Conservation (phyloP, 2,329 filamentous ascomycete species). For the Claviceps pazoutovae region DNA sequence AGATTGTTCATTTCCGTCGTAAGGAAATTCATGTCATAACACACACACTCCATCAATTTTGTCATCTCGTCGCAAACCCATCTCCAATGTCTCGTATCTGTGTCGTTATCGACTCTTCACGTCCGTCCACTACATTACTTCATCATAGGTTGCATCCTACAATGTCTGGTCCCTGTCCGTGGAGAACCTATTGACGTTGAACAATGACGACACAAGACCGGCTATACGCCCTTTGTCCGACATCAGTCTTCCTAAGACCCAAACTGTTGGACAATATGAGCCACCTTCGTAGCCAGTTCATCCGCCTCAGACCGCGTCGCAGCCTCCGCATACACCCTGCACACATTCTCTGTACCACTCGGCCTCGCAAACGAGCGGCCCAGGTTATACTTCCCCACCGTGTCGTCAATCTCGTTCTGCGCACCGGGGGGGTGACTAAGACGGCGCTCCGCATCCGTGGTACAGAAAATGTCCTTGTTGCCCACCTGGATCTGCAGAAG, state of each 20-base stretch:
- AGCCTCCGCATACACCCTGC: constrained; percentile 91
- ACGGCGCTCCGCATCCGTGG: constrained; percentile 82
- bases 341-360: constrained; percentile 89
- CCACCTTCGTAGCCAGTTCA: constrained; percentile 75
- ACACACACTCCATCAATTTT: no score
- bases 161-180: no score
- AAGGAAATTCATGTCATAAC: no score
- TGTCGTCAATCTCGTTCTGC: constrained; percentile 74
- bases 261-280: constrained; percentile 54
- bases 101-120: no score
- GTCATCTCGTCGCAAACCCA: no score
- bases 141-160: no score
- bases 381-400: constrained; percentile 81
- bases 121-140: no score
- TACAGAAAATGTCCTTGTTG: constrained; percentile 79
- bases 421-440: constrained; percentile 66
- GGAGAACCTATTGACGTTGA: no score
- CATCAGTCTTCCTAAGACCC: constrained; percentile 15
- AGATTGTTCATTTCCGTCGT: no score
- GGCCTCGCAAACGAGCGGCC: constrained; percentile 84
- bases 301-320: constrained; percentile 80
- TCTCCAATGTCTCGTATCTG: no score
- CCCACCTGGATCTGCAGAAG: constrained; percentile 85
- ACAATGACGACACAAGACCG: no score
- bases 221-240: not conserved